A percentile compares a stretch with the other conserved stretches of the same genome.
Conservation (phyloP, 176 grass and related monocot species). For the Oropetium thomaeum region DNA sequence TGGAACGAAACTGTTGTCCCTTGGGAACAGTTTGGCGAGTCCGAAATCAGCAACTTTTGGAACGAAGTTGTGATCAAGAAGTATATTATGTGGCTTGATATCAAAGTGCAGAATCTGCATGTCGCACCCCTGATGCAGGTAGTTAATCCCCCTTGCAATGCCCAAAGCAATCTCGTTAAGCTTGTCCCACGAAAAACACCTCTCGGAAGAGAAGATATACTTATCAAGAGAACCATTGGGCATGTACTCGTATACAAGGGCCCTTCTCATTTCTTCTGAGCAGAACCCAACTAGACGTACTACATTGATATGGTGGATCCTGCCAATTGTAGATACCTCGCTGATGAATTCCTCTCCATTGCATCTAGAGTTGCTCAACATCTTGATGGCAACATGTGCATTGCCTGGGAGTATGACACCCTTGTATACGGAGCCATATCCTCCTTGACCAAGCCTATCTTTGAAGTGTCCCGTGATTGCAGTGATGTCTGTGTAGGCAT, state of each 20-base stretch:
- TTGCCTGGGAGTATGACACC: constrained; percentile 10
- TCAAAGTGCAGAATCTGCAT: constrained; percentile 58
- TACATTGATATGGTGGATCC: constrained; percentile 56
- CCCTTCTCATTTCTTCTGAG: constrained; percentile 25
- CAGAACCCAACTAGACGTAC: constrained; percentile 33
- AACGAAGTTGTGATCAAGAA: constrained; percentile 38
- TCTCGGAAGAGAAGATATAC: constrained; percentile 36
- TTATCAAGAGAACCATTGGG: constrained; percentile 41
- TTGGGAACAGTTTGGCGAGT: constrained; percentile 38
- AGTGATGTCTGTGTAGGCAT: constrained; percentile 38
- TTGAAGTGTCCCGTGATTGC: constrained; percentile 53
- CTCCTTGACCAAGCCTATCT: constrained; percentile 51
- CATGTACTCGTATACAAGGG: constrained; percentile 52
- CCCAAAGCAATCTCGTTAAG: constrained; percentile 38
- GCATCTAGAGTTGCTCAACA: constrained; percentile 19
- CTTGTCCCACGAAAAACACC: constrained; percentile 29
- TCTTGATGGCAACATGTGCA: constrained; percentile 32
- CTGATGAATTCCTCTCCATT: constrained; percentile 63
- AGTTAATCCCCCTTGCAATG: constrained; percentile 40
- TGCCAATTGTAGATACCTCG: constrained; percentile 50
- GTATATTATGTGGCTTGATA: constrained; percentile 57
- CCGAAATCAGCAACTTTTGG: constrained; percentile 65
- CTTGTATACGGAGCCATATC: constrained; percentile 44
- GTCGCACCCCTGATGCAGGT: constrained; percentile 48
- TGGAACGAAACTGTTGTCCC: constrained; percentile 16